Base-by-base conservation (phyloP, 2,329 filamentous ascomycete species). In the Colletotrichum sp. region DNA sequence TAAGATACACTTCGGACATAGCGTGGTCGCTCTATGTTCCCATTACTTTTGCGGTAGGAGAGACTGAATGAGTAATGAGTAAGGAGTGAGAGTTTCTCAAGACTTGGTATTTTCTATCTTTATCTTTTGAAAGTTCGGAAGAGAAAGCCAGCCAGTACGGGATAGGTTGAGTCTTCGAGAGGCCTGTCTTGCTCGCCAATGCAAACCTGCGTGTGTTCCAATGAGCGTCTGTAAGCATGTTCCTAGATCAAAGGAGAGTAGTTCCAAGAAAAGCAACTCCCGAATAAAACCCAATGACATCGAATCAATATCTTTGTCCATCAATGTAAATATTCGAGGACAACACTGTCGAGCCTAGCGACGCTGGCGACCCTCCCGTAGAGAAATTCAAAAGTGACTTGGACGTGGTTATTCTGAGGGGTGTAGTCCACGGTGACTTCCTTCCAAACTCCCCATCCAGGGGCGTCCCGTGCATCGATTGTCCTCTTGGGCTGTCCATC, bases 381-480 rank as follows among this genome's bases (percentile, higher is more conserved):
- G 16, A 67, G 13, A 14, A 72, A 66, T 2, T 74, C 55, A 21
- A 74, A 71, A 4, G 36, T 32, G 21, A 74, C 13, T 32, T 55
- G 26, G 3, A 71, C 28, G 10, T n/a, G 30, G 13, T 66, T 62
- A n/a, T 28, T 21, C 12, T 14, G 30, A 5, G 72, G 55, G 24
- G 24, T 66, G 18, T 74, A 71, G 9, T 74, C 68, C 61, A 74
- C 36, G 2, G 61, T 36, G 14, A 32, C 30, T 13, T 34, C 7
- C 59, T 74, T 74, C 71, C 59, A 74, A 13, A 71, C 16, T 2
- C 59, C 67, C 71, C 67, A 74, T n/a, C 71, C 67, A 7, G 48
- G 67, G 9, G 13, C 59, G 12, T 74, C 71, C 18, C 71, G 48
- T 16, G 59, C 67, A 58, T 74, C 59, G 0, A 74, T 7, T 3